Base-by-base conservation (phyloP, 805 yeast genomes). In the Starmera amethionina region DNA sequence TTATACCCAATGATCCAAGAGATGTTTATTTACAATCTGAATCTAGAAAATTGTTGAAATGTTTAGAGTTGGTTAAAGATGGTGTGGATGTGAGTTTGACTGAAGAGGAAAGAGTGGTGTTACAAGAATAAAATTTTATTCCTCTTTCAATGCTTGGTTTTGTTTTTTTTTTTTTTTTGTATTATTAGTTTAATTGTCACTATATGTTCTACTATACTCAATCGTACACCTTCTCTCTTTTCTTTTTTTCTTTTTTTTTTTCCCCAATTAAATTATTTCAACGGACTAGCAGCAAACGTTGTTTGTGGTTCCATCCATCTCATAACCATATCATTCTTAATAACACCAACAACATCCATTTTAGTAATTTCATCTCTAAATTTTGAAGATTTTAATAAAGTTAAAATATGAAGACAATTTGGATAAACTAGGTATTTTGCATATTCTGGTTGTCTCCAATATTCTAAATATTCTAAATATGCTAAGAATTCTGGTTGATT, bases 321-420 rank as follows among this genome's bases (percentile, higher is more conserved):
- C 39, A 72, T 69, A 8, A 79, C 86, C 90, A 82, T 82, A 52
- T 82, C 89, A 47, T 79, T 79, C 79, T 77, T 80, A 45, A 76
- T 49, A 34, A 72, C 65, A 46, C 75, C 68, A 62, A 80, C 68
- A 49, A 73, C 63, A 52, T 80, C 77, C 32, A 77, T 66, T 54
- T 74, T 68, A 44, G 74, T 63, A 3, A 79, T 76, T 45, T 71
- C 74, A 40, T 64, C 64, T 41, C 86, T 62, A 47, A 77, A 78
- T 35, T 67, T 68, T 38, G 67, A 70, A 30, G 63, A 65, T 48
- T 73, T 74, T 11, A 79, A 40, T 35, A 52, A 38, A 8, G 48
- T 76, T 44, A 90, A 65, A 29, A 90, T 73, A 54, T 86, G 93
- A 13, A 90, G 68, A 56, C 96, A 82, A 58, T 90, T 85, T 3